These are phyloP conservation scores for Tylopilus subfusipes DNA, from an alignment of 768 basidiomycete species.

Conservation along the genomic window DNA sequence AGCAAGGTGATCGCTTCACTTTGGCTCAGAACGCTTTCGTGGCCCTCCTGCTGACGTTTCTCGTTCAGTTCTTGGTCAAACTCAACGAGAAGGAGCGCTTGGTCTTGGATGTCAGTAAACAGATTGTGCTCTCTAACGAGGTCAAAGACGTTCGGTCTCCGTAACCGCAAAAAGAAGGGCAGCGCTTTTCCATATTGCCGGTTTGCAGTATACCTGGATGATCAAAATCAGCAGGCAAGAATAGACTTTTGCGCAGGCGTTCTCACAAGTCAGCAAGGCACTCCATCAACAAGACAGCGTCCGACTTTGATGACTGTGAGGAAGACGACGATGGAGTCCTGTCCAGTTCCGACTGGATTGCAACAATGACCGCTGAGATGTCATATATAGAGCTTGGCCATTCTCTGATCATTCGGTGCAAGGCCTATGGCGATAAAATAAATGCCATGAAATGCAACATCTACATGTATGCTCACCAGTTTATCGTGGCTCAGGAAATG, in stretches of 20 bases:
- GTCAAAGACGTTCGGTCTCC: conserved; percentile 87
- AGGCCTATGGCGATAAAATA: conserved; percentile 43
- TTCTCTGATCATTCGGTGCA: conserved; percentile 73
- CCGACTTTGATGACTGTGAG: conserved; percentile 40
- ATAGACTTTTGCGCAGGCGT: neutral
- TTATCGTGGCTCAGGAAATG: conserved; percentile 80
- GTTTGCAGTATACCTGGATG: conserved; percentile 72
- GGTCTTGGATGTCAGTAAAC: conserved; percentile 93
- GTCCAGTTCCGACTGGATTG: conserved; percentile 80
- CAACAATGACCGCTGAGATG: conserved; percentile 81
- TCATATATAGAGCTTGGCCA: conserved; percentile 96
- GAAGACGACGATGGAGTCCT: conserved; percentile 48
- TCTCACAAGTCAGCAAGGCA: conserved; percentile 86
- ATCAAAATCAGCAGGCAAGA: neutral
- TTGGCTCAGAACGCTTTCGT: conserved; percentile 39
- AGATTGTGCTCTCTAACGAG: conserved; percentile 91
- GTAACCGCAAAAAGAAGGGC: conserved; percentile 82
- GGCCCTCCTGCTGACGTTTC: conserved; percentile 44
- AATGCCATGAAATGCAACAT: neutral
- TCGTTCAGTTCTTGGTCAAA: conserved; percentile 88
- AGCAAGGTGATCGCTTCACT: conserved; percentile 83
- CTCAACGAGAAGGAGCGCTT: conserved; percentile 87
- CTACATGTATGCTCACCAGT: conserved; percentile 40
- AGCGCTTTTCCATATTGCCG: conserved; percentile 94
- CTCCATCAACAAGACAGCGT: conserved; percentile 77